Evolutionary conservation across 2,329 filamentous ascomycete genomes (phyloP), one percentile per base, ranked within the genome.

Genomic region (Exophiala aquamarina): DNA sequence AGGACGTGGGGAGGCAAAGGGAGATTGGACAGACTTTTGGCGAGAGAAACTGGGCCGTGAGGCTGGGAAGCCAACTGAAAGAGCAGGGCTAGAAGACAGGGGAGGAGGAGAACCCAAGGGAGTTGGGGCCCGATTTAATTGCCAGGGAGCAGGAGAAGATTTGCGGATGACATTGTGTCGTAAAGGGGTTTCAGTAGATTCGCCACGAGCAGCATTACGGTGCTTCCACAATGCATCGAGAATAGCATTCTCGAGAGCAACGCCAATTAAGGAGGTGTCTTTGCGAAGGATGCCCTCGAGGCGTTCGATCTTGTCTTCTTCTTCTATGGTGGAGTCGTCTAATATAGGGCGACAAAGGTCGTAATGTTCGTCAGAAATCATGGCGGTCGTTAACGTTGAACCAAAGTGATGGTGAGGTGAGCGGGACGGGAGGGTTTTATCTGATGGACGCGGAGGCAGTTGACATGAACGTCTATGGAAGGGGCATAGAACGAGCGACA

Each of bases 271-370:
- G 21, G 76, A 79, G 6, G 89, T 90, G 70, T 91, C 83, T 59
- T 83, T 84, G 69, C 83, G 85, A 61, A 97, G 76, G 43, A 96
- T 77, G 57, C 90, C 87, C 71, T 96, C 91, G 43, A 96, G 77
- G 70, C 82, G 87, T 70, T 97, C 92, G 39, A 88, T 92, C 76
- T 93, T 95, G 64, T 96, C 92, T 70, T 98, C 93, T 55, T 97
- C 93, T 61, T 95, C 89, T 52, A 95, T 77, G 45, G 78, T 76
- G 49, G 82, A 73, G 70, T 96, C 86, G 72, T 93, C 84, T 56
- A 98, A 80, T 64, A 96, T 81, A 42, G 89, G 88, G 66, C 94
- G 82, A 68, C 90, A 95, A 63, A 93, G 81, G 61, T 96, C 90
- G 74, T 94, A 95, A 46, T 92, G 83, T 60, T 91, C 84, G 76